Evolutionary conservation across 2,329 filamentous ascomycete genomes (phyloP).

Genomic region (Ophiostoma sp.): DNA sequence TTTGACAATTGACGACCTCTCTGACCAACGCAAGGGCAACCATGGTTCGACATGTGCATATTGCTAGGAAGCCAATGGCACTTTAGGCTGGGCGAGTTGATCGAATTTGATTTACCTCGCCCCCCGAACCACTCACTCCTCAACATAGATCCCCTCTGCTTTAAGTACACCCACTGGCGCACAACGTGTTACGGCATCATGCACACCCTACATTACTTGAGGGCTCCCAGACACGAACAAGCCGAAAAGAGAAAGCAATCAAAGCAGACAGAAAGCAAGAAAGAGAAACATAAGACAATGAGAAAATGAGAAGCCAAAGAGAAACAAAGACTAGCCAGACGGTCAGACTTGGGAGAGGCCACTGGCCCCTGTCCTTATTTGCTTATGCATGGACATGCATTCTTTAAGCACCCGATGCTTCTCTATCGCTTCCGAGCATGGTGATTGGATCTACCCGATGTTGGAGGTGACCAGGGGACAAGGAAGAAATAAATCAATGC

Average conservation of each 20-base stretch:
- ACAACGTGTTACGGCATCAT: neutral
- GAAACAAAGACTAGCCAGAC: neutral
- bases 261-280: neutral
- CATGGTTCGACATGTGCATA: slow-evolving; percentile 7
- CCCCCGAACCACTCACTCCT: no score
- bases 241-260: neutral
- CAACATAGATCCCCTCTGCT: no score
- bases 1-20: neutral
- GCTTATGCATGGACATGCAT: neutral
- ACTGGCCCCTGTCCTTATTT: neutral
- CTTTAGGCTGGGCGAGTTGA: no score
- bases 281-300: neutral
- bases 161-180: no score
- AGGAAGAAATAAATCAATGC: neutral
- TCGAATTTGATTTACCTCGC: no score
- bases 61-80: neutral
- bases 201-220: neutral
- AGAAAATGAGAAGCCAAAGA: neutral
- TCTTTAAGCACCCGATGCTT: neutral
- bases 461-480: neutral
- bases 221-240: neutral
- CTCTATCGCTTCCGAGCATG: neutral
- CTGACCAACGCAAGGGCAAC: neutral
- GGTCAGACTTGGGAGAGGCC: neutral
- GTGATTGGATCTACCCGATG: slow-evolving; percentile 7